These are phyloP conservation scores for Phytopythium vexans DNA, from an alignment of 352 stramenopile species.

Conservation along the genomic window DNA sequence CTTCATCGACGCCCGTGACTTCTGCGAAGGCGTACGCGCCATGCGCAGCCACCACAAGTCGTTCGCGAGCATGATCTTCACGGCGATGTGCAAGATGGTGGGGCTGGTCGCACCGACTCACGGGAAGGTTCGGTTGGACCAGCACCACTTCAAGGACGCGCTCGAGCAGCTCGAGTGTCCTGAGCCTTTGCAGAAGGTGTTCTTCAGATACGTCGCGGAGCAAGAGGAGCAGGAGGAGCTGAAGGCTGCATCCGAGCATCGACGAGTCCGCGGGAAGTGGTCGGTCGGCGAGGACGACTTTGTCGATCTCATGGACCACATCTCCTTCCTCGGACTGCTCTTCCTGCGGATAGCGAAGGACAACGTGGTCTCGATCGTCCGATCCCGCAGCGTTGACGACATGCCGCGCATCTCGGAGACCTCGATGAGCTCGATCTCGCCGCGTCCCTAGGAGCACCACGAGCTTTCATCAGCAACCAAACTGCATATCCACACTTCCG, in stretches of 20 bases:
- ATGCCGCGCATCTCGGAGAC: slow-evolving; percentile 61
- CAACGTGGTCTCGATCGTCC: slow-evolving; percentile 54
- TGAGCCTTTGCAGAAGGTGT: slow-evolving; percentile 45
- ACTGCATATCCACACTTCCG: too few relatives aligned
- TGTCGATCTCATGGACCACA: slow-evolving; percentile 39
- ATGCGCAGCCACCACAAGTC: slow-evolving; percentile 50
- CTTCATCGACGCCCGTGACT: slow-evolving; percentile 72
- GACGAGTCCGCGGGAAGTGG: slow-evolving; percentile 13
- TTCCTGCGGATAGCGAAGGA: slow-evolving; percentile 66
- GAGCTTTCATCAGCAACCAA: not conserved
- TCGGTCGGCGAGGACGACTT: slow-evolving; percentile 42
- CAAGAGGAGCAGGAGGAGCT: slow-evolving; percentile 22
- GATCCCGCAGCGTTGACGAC: slow-evolving; percentile 34
- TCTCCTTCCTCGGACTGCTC: slow-evolving; percentile 63
- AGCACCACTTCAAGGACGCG: slow-evolving; percentile 37
- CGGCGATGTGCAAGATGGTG: slow-evolving; percentile 44
- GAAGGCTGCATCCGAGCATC: not conserved
- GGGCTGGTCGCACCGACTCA: slow-evolving; percentile 6
- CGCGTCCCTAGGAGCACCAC: not conserved
- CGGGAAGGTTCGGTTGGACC: slow-evolving; percentile 9
- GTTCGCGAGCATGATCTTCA: slow-evolving; percentile 67
- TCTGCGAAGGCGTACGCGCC: slow-evolving; percentile 57
- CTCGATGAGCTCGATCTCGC: slow-evolving; percentile 16
- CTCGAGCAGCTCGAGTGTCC: slow-evolving; percentile 64
- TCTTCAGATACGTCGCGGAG: slow-evolving; percentile 54